Percentiles rank a stretch among this genome's conserved stretches.
These are phyloP conservation scores for Cryptococcus sp. DNA, from an alignment of 1,284 basidiomycete species.

Conservation along the genomic window DNA sequence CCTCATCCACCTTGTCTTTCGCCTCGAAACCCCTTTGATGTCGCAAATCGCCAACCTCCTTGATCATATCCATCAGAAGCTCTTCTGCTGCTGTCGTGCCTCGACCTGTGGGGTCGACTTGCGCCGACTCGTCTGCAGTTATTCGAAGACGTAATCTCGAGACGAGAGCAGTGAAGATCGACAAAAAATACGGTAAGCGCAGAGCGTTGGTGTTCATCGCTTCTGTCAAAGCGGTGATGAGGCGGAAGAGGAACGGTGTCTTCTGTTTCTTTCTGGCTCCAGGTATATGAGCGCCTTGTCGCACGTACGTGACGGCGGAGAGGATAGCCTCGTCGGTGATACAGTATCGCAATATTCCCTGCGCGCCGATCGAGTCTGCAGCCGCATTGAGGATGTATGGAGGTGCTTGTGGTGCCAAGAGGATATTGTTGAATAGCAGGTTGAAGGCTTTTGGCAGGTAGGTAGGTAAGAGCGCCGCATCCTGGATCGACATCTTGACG, in stretches of 20 bases:
- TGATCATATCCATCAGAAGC: constrained; percentile 72
- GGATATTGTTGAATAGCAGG: constrained; percentile 69
- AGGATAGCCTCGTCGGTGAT: constrained; percentile 66
- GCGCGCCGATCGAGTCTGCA: constrained; percentile 62
- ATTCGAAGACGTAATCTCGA: constrained; percentile 53
- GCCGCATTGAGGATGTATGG: constrained; percentile 59
- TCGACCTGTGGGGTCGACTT: constrained; percentile 58
- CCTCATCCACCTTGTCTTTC: constrained; percentile 82
- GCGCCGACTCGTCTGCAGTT: constrained; percentile 19
- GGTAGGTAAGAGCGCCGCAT: constrained; percentile 41
- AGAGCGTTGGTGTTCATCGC: constrained; percentile 68
- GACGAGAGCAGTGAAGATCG: constrained; percentile 58
- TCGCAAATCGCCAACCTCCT: constrained; percentile 73
- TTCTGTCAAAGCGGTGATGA: constrained; percentile 65
- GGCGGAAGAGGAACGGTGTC: constrained; percentile 62
- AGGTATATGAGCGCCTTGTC: constrained; percentile 40
- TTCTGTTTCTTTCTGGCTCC: constrained; percentile 57
- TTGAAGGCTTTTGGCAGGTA: constrained; percentile 73
- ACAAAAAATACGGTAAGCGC: constrained; percentile 69
- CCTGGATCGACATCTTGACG: constrained; percentile 50
- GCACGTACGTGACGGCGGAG: constrained; percentile 55
- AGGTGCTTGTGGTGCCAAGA: constrained; percentile 37
- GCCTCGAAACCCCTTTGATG: constrained; percentile 82
- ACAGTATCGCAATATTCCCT: constrained; percentile 65
- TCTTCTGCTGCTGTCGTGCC: constrained; percentile 67